Percentiles rank a stretch among this genome's conserved stretches.
phyloP scores from a whole-genome alignment of 2,329 filamentous ascomycete species.

The Ustilaginoidea virens region DNA sequence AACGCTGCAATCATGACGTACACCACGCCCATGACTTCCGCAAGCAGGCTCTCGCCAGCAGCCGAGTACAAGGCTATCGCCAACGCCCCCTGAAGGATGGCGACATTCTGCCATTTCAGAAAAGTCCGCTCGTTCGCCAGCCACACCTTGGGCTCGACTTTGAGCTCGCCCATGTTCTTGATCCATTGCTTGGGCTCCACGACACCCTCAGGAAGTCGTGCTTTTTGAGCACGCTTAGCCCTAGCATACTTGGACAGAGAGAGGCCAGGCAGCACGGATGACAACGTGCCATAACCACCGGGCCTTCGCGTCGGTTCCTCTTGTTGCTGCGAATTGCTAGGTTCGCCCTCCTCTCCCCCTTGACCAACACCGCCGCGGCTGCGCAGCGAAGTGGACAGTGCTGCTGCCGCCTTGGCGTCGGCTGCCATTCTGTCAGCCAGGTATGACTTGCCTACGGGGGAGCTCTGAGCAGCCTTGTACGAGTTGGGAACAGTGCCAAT shows the following conservation, averaged over 20 bases:
- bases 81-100: constrained; percentile 69
- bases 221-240: constrained; percentile 33
- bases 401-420: constrained; percentile 23
- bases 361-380: constrained; percentile 11
- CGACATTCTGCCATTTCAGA: constrained; percentile 96
- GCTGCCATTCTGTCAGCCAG: constrained; percentile 38
- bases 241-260: constrained; percentile 64
- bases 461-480: constrained; percentile 47
- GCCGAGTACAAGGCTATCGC: constrained; percentile 81
- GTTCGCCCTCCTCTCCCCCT: constrained; percentile 20
- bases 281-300: constrained; percentile 39
- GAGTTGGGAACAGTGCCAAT: constrained; percentile 42
- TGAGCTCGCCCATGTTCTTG: constrained; percentile 83
- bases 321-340: constrained; percentile 19
- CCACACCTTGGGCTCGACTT: constrained; percentile 97
- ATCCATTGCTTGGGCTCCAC: constrained; percentile 73
- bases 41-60: constrained; percentile 63
- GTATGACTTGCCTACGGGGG: constrained; percentile 52
- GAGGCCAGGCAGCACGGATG: constrained; percentile 66
- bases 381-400: constrained; percentile 13
- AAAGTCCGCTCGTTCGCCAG: constrained; percentile 96
- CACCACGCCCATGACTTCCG: constrained; percentile 61
- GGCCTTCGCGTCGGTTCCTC: constrained; percentile 12
- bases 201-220: constrained; percentile 70
- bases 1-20: constrained; percentile 76